Evolutionary conservation across 2,329 filamentous ascomycete species (phyloP).

Genomic region (Diplocarpon rosae): DNA sequence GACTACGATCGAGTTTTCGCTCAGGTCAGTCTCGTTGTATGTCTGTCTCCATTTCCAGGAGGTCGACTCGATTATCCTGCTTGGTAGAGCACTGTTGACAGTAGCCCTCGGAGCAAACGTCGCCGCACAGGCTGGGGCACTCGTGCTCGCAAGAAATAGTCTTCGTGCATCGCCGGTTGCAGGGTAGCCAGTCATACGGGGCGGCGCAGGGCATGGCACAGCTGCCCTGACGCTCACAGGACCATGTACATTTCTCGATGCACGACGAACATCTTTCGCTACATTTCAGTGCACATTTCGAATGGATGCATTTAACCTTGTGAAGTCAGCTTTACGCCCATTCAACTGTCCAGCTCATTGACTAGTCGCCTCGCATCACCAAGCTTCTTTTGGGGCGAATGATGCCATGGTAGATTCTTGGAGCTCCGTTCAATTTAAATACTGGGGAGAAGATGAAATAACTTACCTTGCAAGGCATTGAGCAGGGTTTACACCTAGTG

Average conservation of each 20-base stretch:
- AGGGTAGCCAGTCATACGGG: slow-evolving; percentile 57
- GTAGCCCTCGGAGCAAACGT: slow-evolving; percentile 43
- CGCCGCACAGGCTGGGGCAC: slow-evolving; percentile 31
- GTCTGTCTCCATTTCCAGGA: slow-evolving; percentile 34
- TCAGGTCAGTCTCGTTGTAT: slow-evolving; percentile 46
- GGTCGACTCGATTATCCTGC: slow-evolving; percentile 36
- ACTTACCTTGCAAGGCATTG: slow-evolving; percentile 37
- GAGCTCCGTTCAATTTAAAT: too few species aligned
- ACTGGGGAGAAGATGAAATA: too few species aligned
- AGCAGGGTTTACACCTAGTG: background rate
- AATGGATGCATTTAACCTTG: slow-evolving; percentile 39
- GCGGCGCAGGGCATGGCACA: slow-evolving; percentile 45
- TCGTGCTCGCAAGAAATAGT: background rate
- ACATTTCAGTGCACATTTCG: slow-evolving; percentile 42
- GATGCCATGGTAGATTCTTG: too few species aligned
- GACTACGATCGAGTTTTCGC: slow-evolving; percentile 49
- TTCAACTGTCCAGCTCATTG: background rate
- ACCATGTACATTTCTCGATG: slow-evolving; percentile 42
- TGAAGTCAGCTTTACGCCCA: background rate
- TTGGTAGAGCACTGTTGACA: slow-evolving; percentile 44
- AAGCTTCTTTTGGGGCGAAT: too few species aligned
- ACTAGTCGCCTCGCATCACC: too few species aligned
- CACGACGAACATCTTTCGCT: slow-evolving; percentile 51
- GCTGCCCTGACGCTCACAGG: slow-evolving; percentile 39
- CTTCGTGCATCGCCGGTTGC: slow-evolving; percentile 32